Conservation (phyloP, 139 green algal genomes). For the Chlamydomonas sp. region DNA sequence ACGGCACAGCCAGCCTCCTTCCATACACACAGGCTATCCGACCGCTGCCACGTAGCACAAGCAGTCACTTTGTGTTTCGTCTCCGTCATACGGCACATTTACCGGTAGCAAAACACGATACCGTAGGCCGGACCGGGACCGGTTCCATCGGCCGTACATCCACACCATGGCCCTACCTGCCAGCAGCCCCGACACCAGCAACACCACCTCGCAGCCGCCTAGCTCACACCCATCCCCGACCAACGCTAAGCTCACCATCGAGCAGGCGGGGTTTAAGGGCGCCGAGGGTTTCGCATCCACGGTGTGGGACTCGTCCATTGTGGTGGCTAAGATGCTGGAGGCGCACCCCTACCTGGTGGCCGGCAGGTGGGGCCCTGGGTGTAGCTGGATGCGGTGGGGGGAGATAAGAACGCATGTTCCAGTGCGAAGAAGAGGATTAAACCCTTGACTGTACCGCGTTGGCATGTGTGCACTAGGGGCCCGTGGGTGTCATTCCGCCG, state of each 20-base stretch:
- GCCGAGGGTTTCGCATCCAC: constrained; percentile 74
- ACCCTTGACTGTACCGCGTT: too few species aligned
- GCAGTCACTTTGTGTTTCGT: background rate
- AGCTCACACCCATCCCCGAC: background rate
- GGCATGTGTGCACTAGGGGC: too few species aligned
- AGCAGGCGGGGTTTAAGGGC: constrained; percentile 60
- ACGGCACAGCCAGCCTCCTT: too few species aligned
- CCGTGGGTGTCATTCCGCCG: too few species aligned
- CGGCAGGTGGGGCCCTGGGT: background rate
- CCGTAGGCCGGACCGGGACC: constrained; percentile 52
- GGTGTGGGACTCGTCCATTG: constrained; percentile 80
- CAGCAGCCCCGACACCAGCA: background rate
- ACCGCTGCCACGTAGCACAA: too few species aligned
- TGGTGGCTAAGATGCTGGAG: constrained; percentile 70
- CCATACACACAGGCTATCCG: too few species aligned
- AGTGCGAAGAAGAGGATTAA: too few species aligned
- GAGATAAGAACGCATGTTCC: too few species aligned
- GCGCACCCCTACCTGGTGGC: background rate
- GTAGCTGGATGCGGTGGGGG: background rate
- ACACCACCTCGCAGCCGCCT: background rate
- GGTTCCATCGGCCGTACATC: constrained; percentile 72
- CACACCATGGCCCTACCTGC: constrained; percentile 41
- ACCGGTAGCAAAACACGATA: background rate
- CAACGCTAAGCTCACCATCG: constrained; percentile 49
- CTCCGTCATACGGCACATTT: background rate